Evolutionary conservation across 169 alveolate species (phyloP).

Genomic region (Plasmodium yoelii): DNA sequence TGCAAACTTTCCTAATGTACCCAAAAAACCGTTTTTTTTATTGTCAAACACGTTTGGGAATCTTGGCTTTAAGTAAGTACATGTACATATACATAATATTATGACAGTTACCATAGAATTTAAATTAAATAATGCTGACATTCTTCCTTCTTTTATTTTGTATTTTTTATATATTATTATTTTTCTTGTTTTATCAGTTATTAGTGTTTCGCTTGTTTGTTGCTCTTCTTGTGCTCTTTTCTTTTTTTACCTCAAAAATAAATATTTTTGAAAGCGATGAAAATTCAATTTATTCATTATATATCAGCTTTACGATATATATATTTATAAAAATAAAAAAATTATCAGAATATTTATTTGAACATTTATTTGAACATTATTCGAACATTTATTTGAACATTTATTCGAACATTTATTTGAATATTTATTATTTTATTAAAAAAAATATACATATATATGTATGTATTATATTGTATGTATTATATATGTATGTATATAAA

Average conservation of each 20-base stretch:
- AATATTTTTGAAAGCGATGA: not conserved
- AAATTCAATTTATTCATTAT: too few relatives aligned
- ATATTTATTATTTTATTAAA: too few relatives aligned
- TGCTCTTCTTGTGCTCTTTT: not conserved
- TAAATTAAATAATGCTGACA: slow-evolving; percentile 96
- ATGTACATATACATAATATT: slow-evolving; percentile 94
- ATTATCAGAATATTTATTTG: too few relatives aligned
- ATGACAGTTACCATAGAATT: slow-evolving; percentile 93
- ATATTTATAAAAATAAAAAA: too few relatives aligned
- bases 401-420: too few relatives aligned
- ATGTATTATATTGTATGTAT: too few relatives aligned
- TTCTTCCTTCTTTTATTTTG: slow-evolving; percentile 35
- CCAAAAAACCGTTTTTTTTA: slow-evolving; percentile 92
- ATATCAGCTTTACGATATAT: too few relatives aligned
- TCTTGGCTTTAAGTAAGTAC: slow-evolving; percentile 92
- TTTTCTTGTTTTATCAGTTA: not conserved
- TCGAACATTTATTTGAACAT: too few relatives aligned
- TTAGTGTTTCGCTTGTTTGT: not conserved
- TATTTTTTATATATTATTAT: not conserved
- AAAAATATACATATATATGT: too few relatives aligned
- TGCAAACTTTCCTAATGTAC: slow-evolving; percentile 95
- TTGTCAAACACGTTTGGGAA: slow-evolving; percentile 92
- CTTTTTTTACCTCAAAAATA: not conserved
- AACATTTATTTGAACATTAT: too few relatives aligned
- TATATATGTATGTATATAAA: too few relatives aligned